Base-by-base conservation (phyloP, 306 rosid species). In the Vigna reflexopilosa region DNA sequence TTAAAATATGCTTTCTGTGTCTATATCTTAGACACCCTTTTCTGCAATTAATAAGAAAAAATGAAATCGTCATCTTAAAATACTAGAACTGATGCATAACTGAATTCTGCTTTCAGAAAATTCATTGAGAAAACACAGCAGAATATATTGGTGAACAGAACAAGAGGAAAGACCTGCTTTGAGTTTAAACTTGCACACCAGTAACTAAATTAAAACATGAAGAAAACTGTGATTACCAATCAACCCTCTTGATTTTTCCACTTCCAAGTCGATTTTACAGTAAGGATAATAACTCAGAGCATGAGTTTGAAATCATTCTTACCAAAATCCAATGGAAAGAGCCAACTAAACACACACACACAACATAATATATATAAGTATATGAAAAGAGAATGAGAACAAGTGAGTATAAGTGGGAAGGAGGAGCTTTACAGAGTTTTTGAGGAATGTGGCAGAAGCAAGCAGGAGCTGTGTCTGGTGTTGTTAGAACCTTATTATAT, bases 341-440 rank as follows among this genome's bases (percentile, higher is more conserved):
- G 55, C 30, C 40, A 72, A 42, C 16, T 24, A 26, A 42, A 64
- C 38, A 52, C 24, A 36, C 61, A 49, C 36, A 19, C 9, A 44
- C 4, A 36, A 44, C 50, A 45, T 12, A 12, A 45, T 4, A 45
- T 12, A 22, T 36, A 63, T 10, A 50, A 42, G 44, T 12, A 26
- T 15, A 62, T 34, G 67, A 81, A 48, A 1, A 57, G 56, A 65
- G 34, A 62, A 61, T n/a, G 7, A 58, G 63, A 67, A 32, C 0
- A 76, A 59, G 34, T 19, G 72, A 48, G 49, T 42, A 40, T 76
- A 86, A 85, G 74, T 56, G 80, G 73, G 81, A 28, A 28, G 59
- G 66, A 70, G 22, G 52, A 69, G 30, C 80, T 78, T 55, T 13
- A 11, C 48, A 45, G 47, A 48, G 66, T 50, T 52, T 34, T 48